Evolutionary conservation across 768 basidiomycete genomes (phyloP).

Genomic region (Russula abietina): DNA sequence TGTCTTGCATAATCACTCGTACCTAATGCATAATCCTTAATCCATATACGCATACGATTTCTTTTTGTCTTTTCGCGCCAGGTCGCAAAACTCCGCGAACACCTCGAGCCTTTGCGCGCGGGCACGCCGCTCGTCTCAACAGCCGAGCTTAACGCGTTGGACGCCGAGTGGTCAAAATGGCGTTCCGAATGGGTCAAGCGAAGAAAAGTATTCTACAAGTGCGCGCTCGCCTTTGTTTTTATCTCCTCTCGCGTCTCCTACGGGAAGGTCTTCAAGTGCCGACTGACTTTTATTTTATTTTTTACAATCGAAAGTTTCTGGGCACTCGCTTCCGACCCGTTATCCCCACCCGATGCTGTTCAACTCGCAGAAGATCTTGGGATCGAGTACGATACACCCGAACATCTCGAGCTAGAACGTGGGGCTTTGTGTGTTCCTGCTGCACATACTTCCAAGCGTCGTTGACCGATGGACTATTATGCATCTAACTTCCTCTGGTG

Average conservation of each 20-base stretch:
- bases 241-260: slow-evolving; percentile 12
- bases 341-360: slow-evolving; percentile 58
- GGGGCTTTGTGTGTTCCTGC: slow-evolving; percentile 44
- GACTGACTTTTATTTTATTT: neutral
- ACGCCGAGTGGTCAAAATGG: slow-evolving; percentile 70
- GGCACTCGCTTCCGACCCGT: slow-evolving; percentile 59
- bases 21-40: neutral
- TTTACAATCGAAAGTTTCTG: slow-evolving; percentile 50
- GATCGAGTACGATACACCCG: slow-evolving; percentile 57
- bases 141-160: slow-evolving; percentile 62
- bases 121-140: slow-evolving; percentile 63
- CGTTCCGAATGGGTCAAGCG: slow-evolving; percentile 73
- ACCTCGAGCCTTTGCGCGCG: slow-evolving; percentile 42
- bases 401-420: slow-evolving; percentile 50
- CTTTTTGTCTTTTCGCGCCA: slow-evolving; percentile 28
- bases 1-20: no score
- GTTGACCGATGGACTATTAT: neutral
- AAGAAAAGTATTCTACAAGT: slow-evolving; percentile 27
- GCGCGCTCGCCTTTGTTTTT: no score
- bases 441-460: slow-evolving; percentile 6
- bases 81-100: slow-evolving; percentile 44
- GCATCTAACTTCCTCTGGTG: neutral
- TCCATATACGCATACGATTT: neutral
- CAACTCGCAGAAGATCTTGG: slow-evolving; percentile 75
- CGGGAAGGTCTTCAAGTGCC: neutral